Evolutionary conservation across 2,329 filamentous ascomycete species (phyloP).

Genomic region (Periconia sp.): DNA sequence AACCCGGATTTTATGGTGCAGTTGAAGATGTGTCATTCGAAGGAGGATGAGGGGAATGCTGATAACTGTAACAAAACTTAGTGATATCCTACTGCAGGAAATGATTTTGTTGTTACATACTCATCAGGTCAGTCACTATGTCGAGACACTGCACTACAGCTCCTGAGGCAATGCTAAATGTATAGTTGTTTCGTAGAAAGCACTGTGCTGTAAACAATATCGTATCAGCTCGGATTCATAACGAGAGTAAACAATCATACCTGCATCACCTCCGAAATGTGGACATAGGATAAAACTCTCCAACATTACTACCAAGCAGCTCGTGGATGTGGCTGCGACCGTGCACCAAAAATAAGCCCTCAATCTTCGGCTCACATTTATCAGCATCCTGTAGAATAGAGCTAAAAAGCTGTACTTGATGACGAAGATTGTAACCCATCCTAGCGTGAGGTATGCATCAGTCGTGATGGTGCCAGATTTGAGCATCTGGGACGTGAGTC

Average conservation of each 20-base stretch:
- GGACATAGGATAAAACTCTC: slow-evolving; percentile 13
- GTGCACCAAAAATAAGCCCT: slow-evolving; percentile 16
- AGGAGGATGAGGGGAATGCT: slow-evolving; percentile 13
- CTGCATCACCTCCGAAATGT: slow-evolving; percentile 10
- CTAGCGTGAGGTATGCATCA: slow-evolving; percentile 10
- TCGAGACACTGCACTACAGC: slow-evolving; percentile 14
- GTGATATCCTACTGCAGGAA: background rate
- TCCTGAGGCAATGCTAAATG: slow-evolving; percentile 9
- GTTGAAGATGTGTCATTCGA: slow-evolving; percentile 10
- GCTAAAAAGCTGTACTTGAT: slow-evolving; percentile 17
- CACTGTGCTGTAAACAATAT: slow-evolving; percentile 10
- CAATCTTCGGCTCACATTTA: slow-evolving; percentile 13
- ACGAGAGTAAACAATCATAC: slow-evolving; percentile 2
- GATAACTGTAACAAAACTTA: slow-evolving; percentile 10
- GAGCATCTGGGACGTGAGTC: background rate
- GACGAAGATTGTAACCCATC: slow-evolving; percentile 13
- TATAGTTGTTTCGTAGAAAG: slow-evolving; percentile 8
- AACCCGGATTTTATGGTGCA: slow-evolving; percentile 13
- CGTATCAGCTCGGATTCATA: background rate
- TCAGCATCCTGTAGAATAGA: slow-evolving; percentile 14
- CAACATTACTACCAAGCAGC: slow-evolving; percentile 7
- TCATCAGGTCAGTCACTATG: slow-evolving; percentile 18
- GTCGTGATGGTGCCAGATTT: background rate
- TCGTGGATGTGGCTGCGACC: slow-evolving; percentile 6
- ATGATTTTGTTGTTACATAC: background rate